These are phyloP conservation scores for Alternaria sp. DNA, from an alignment of 2,329 filamentous ascomycete genomes.

Conservation along the genomic window DNA sequence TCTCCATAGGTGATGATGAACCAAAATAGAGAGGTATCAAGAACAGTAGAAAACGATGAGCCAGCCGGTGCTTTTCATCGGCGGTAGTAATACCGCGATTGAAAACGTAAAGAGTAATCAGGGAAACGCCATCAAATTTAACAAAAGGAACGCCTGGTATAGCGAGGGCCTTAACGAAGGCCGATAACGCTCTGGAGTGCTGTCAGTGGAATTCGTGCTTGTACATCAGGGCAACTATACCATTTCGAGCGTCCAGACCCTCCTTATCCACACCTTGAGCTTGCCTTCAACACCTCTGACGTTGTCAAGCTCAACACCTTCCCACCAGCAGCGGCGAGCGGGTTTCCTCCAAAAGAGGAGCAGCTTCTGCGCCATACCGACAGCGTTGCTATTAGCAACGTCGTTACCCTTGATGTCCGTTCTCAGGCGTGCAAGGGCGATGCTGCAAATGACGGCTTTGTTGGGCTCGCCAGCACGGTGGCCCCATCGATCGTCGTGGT, in stretches of 20 bases:
- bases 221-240: slow-evolving; percentile 50
- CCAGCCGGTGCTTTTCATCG: slow-evolving; percentile 23
- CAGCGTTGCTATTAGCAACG: slow-evolving; percentile 75
- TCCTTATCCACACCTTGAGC: slow-evolving; percentile 96
- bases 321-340: slow-evolving; percentile 97
- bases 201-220: slow-evolving; percentile 20
- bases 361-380: slow-evolving; percentile 98
- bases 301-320: slow-evolving; percentile 88
- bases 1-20: slow-evolving; percentile 18
- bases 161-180: slow-evolving; percentile 64
- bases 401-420: slow-evolving; percentile 87
- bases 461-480: slow-evolving; percentile 97
- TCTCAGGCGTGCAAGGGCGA: slow-evolving; percentile 89
- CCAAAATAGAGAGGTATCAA: slow-evolving; percentile 41
- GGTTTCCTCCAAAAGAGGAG: slow-evolving; percentile 98
- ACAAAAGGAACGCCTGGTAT: slow-evolving; percentile 20
- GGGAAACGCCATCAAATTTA: slow-evolving; percentile 27
- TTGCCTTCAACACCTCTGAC: slow-evolving; percentile 91
- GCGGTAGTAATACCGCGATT: slow-evolving; percentile 18
- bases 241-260: slow-evolving; percentile 99
- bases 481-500: slow-evolving; percentile 94
- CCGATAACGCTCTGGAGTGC: slow-evolving; percentile 77
- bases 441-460: slow-evolving; percentile 97
- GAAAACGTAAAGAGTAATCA: slow-evolving; percentile 14
- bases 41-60: slow-evolving; percentile 27